phyloP scores from a whole-genome alignment of 176 grass and related monocot genomes.

The Triticum aestivum region DNA sequence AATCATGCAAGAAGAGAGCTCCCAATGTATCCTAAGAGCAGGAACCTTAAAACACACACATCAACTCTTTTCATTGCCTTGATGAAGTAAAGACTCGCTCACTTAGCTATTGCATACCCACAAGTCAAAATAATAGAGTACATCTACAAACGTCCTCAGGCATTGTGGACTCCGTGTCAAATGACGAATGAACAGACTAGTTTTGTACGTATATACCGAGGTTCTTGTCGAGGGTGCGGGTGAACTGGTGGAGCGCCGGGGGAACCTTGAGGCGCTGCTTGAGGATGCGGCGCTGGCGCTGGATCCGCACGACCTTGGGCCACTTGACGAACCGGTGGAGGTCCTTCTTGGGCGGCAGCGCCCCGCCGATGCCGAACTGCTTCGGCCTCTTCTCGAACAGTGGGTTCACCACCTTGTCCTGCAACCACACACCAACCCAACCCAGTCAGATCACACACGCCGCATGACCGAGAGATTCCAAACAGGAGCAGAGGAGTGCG shows the following conservation, averaged over 20 bases:
- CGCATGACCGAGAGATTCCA: too few relatives aligned
- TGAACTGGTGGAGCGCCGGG: conserved; percentile 91
- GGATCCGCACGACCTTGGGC: conserved; percentile 91
- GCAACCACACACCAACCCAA: not conserved
- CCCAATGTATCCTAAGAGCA: not conserved
- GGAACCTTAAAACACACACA: not conserved
- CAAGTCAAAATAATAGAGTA: not conserved
- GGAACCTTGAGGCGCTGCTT: conserved; percentile 96
- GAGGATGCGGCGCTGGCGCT: conserved; percentile 88
- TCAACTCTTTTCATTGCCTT: not conserved
- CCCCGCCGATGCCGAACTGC: conserved; percentile 85
- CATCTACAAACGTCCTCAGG: not conserved
- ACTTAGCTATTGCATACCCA: not conserved
- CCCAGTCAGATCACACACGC: not conserved
- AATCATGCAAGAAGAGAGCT: not conserved
- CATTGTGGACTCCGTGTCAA: not conserved
- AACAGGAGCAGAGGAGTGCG: not conserved
- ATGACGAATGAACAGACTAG: not conserved
- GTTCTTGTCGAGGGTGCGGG: conserved; percentile 88
- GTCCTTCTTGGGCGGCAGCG: conserved; percentile 83
- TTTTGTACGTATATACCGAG: conserved; percentile 42
- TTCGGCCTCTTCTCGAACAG: conserved; percentile 93
- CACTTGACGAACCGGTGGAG: conserved; percentile 86
- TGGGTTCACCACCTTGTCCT: conserved; percentile 75
- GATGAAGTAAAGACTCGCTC: not conserved